Evolutionary conservation across 1,284 basidiomycete species (phyloP), one percentile per base, ranked within the genome.

Genomic region (Boletus semigastroideus): DNA sequence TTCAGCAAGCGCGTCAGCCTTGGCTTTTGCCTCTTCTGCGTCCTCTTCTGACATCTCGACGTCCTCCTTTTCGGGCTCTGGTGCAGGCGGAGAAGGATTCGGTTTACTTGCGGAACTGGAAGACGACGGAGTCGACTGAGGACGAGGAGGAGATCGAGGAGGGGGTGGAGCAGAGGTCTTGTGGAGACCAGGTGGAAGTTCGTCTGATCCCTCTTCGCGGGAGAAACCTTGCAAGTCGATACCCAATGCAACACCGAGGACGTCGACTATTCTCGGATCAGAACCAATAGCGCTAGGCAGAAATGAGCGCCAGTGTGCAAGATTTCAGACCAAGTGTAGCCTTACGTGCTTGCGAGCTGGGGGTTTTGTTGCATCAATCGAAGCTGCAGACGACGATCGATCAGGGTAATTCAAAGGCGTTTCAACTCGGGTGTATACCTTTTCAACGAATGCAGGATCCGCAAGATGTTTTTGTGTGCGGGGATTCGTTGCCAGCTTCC

Each of bases 251-350:
- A 86, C 95, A 56, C 95, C 95, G 54, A 98, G 79, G 19, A 94
- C 94, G 63, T 90, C 86, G 72, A 98, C 91, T 92, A 97, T 96
- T 54, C 95, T 83, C 34, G 94, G 86, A 72, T 98, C 94, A 17
- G 49, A 51, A 60, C 83, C 75, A 62, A 91, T 72, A 60, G 78
- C 72, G 9, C 82, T 84, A 55, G 46, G 52, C 20, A 38, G 2
- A 37, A 14, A 42, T 69, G n/a, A 68, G 49, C 10, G 25, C 27
- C 20, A 13, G 36, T 4, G 38, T 5, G 25, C 28, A 30, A 40
- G 20, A 17, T 17, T n/a, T 22, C 22, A 5, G 2, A 42, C 12
- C 17, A 20, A 27, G 41, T 25, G 30, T 2, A 10, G 30, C 65
- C 75, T 55, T 52, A 83, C 82, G 64, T 67, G 46, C 82, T 75